These are phyloP conservation scores for Baudoinia panamericana DNA, from an alignment of 495 filamentous ascomycete genomes.

Conservation along the genomic window DNA sequence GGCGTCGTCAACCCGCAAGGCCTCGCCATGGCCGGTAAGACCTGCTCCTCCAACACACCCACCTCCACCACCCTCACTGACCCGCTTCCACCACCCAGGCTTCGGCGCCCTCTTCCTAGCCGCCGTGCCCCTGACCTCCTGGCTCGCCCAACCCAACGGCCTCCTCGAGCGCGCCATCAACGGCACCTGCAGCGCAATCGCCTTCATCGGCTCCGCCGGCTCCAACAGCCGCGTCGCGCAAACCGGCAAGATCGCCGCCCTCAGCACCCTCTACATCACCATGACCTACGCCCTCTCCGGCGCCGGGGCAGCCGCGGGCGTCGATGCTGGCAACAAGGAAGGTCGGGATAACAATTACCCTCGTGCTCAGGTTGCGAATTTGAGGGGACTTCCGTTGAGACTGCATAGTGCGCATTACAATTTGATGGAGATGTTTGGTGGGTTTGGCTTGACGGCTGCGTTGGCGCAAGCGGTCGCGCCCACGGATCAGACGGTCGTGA, in stretches of 20 bases:
- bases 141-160: slow-evolving; percentile 6
- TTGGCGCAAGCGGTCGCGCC: slow-evolving; percentile 9
- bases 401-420: slow-evolving; percentile 11
- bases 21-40: slow-evolving; percentile 6
- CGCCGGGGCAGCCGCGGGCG: not conserved
- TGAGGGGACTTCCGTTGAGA: slow-evolving; percentile 6
- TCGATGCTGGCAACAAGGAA: slow-evolving; percentile 1
- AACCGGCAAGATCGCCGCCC: slow-evolving; percentile 14
- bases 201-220: slow-evolving; percentile 8
- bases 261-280: slow-evolving; percentile 11
- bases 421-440: slow-evolving; percentile 14
- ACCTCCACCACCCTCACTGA: not conserved
- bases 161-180: slow-evolving; percentile 8
- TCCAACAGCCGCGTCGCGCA: not conserved
- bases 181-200: slow-evolving; percentile 3
- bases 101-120: slow-evolving; percentile 13
- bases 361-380: not conserved
- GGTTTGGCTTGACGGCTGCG: slow-evolving; percentile 6
- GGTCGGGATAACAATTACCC: slow-evolving; percentile 12
- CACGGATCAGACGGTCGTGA: slow-evolving; percentile 8
- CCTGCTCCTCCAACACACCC: not conserved
- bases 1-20: slow-evolving; percentile 15
- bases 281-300: slow-evolving; percentile 13
- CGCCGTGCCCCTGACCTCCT: slow-evolving; percentile 11
- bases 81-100: not conserved